Base-by-base conservation (phyloP, 305 asterid species). In the Fraxinus angustifolia region DNA sequence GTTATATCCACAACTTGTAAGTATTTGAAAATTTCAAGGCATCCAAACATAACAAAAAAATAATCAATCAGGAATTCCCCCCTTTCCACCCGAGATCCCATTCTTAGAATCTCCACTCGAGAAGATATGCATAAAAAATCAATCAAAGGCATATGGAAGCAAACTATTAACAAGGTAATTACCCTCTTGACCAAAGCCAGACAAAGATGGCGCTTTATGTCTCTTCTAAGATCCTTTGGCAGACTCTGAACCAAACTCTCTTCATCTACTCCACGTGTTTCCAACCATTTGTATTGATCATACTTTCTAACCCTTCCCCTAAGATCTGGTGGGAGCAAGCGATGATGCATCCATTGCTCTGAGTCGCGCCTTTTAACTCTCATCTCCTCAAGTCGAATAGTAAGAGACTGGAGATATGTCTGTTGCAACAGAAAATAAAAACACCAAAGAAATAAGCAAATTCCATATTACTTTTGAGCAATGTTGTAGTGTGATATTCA, bases 261-360 rank as follows among this genome's bases (percentile, higher is more conserved):
- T 88, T 96, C 99, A 78, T 97, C 98, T 80, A 94, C 99, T 80
- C 99, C 99, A 45, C 97, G 98, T 6, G 99, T 97, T 85, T 97
- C 99, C 82, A 94, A 84, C 99, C 99, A 97, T 87, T 97, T 97
- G 90, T 97, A 97, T 83, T 97, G 99, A 86, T 97, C 99, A 79
- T 94, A 97, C 79, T 97, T 96, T 87, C 99, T 89, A 65, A 97
- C 99, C 7, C 98, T 89, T 83, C 91, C 98, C 62, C 98, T 90
- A 53, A 97, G 95, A 60, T 97, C 99, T 58, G 88, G 91, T 5
- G 99, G 99, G 65, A 97, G 98, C 88, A 97, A 86, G 75, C 99
- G 99, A 84, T 97, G 99, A 87, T 91, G 99, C 99, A 97, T 97
- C 98, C 99, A 97, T 84, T 97, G 99, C 88, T 97, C 98, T 26